Base-by-base conservation (phyloP, 257 asterid genomes). In the Nicotiana knightiana region DNA sequence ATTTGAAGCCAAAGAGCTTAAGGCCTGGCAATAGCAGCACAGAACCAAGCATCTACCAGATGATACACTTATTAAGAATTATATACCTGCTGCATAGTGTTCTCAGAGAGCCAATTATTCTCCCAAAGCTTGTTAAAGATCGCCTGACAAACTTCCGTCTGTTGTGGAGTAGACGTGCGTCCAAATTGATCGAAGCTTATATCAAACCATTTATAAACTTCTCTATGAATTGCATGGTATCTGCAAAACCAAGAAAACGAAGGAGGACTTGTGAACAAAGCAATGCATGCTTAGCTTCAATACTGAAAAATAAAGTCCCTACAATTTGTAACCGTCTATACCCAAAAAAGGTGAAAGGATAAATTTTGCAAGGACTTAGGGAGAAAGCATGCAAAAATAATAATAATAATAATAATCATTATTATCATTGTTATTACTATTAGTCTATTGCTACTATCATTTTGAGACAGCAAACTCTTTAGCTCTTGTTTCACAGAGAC, bases 101-200 rank as follows among this genome's bases (percentile, higher is more conserved):
- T 88, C 85, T 94, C 97, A 11, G 92, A 71, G 70, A 94, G 90
- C 95, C 95, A 93, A 53, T 92, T 88, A 86, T 91, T 91, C 16
- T 91, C 94, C 82, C 88, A 79, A 55, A 94, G 82, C 76, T 87
- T 91, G 82, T 90, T 90, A 86, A 94, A 94, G 82, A 94, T 89
- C 57, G 92, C 87, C 87, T 94, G 98, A 75, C 98, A 94, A 61
- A 91, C 88, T 87, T 89, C 94, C 48, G 98, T 93, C 88, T 94
- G 98, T 85, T 94, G 90, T 0, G 97, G 93, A 82, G 88, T 92
- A 58, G 97, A 94, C 1, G 98, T 94, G 58, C 98, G 93, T 18
- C 98, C 97, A 86, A 94, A 94, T 84, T 93, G 92, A 82, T 94
- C 97, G 18, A 94, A 93, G 80, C 92, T 90, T 86, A 94, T 94